phyloP scores from a whole-genome alignment of 2,329 filamentous ascomycete genomes.

The Alternaria consortialis region DNA sequence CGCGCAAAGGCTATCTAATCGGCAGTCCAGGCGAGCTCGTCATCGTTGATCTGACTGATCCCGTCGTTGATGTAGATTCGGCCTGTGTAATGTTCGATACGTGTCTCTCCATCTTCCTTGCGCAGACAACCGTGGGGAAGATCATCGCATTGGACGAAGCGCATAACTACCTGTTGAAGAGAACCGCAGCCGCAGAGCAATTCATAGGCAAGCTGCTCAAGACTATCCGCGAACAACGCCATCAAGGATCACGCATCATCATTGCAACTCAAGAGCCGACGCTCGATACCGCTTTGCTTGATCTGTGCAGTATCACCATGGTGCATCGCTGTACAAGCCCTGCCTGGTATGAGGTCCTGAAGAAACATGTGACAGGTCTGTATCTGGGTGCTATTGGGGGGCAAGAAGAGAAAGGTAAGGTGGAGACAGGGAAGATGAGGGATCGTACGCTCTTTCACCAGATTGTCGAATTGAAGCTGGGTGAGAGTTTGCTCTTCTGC shows the following conservation, averaged over 20 bases:
- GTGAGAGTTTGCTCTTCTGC: background rate
- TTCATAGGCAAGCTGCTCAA: slow-evolving; percentile 70
- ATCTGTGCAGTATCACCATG: slow-evolving; percentile 73
- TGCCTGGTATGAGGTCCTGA: slow-evolving; percentile 64
- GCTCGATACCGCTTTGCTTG: slow-evolving; percentile 70
- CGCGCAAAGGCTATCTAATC: slow-evolving; percentile 11
- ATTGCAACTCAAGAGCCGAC: slow-evolving; percentile 81
- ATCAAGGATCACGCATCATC: slow-evolving; percentile 70
- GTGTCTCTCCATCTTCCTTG: slow-evolving; percentile 70
- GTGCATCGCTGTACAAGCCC: slow-evolving; percentile 75
- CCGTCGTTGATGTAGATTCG: slow-evolving; percentile 71
- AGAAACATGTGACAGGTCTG: slow-evolving; percentile 58
- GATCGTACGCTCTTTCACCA: background rate
- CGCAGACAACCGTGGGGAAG: slow-evolving; percentile 51
- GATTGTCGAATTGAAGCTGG: background rate
- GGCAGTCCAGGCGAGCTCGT: slow-evolving; percentile 59
- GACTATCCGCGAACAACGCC: slow-evolving; percentile 74
- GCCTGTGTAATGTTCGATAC: slow-evolving; percentile 78
- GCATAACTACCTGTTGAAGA: slow-evolving; percentile 75
- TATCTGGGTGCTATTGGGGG: too few relatives aligned
- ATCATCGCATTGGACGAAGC: slow-evolving; percentile 78
- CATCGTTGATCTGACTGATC: slow-evolving; percentile 76
- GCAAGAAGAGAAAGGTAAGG: too few relatives aligned
- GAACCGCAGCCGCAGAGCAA: slow-evolving; percentile 40
- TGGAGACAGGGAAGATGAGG: background rate